Evolutionary conservation across 371 early-diverging fungal species (phyloP), one percentile per base, ranked within the genome.

Genomic region (Mortierella sp.): DNA sequence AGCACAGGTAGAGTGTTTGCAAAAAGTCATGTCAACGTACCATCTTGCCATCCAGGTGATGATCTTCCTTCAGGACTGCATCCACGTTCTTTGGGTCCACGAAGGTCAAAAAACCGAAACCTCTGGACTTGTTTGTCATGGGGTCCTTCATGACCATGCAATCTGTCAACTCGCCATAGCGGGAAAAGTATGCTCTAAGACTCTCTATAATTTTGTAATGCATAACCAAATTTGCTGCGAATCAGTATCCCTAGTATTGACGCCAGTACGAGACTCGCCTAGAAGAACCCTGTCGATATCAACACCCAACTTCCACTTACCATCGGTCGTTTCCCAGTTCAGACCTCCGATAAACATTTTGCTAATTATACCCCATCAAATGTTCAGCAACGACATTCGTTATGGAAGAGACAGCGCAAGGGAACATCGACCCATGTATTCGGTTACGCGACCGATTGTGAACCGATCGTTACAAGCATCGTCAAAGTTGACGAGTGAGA

Each of bases 281-380:
- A n/a, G n/a, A n/a, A n/a, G n/a, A n/a, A n/a, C n/a, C n/a, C n/a
- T n/a, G n/a, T n/a, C n/a, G n/a, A n/a, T n/a, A n/a, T n/a, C n/a
- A n/a, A n/a, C n/a, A 39, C 23, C 32, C 42, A 23, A 11, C 30
- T 3, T 30, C 26, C 30, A 60, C 85, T 87, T 89, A 89, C 90
- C 88, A 83, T 94, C 94, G 55, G 90, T 93, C 28, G 96, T 95
- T 72, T 89, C 91, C 95, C 95, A 97, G 84, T 93, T 93, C 60
- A 97, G 87, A 51, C 95, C 95, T 63, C 97, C 97, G 70, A 96
- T 89, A 85, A 94, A 96, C 83, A 96, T 84, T 85, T 96, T 95
- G 70, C 93, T 90, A 84, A n/a, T 21, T 19, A 26, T 6, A 30
- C 49, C 50, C 26, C 1, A 27, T 23, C 27, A 60, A 32, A 56